These are phyloP conservation scores for Saturnispora mendoncae DNA, from an alignment of 805 yeast species.

Conservation along the genomic window DNA sequence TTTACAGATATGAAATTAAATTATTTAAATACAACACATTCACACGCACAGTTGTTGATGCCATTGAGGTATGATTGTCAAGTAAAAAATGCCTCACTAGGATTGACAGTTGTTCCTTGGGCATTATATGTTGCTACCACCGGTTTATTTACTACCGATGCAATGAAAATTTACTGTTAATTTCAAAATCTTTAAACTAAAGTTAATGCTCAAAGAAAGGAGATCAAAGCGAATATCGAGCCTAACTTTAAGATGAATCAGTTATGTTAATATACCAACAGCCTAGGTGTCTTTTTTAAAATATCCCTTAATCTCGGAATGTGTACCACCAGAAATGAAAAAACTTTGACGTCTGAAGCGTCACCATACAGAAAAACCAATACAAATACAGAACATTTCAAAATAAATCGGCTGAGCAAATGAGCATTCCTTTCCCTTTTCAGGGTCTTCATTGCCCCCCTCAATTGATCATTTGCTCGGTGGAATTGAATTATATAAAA, in stretches of 20 bases:
- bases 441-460: no score
- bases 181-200: background rate
- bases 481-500: slow-evolving; percentile 8
- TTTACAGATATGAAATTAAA: slow-evolving; percentile 6
- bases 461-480: slow-evolving; percentile 9
- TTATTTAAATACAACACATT: slow-evolving; percentile 12
- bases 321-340: no score
- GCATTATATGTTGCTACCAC: slow-evolving; percentile 14
- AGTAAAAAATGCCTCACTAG: slow-evolving; percentile 19
- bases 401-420: background rate
- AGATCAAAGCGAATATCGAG: no score
- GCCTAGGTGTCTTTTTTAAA: slow-evolving; percentile 17
- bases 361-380: no score
- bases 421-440: background rate
- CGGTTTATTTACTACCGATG: slow-evolving; percentile 13
- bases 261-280: slow-evolving; percentile 14
- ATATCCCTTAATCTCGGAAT: slow-evolving; percentile 4
- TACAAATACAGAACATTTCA: background rate
- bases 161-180: background rate
- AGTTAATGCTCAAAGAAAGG: background rate
- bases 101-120: slow-evolving; percentile 13
- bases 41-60: slow-evolving; percentile 16
- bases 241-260: background rate
- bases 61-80: slow-evolving; percentile 16
- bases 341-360: no score